These are phyloP conservation scores for Sugiyamaella grinbergsii DNA, from an alignment of 1,139 yeast genomes.

Conservation along the genomic window DNA sequence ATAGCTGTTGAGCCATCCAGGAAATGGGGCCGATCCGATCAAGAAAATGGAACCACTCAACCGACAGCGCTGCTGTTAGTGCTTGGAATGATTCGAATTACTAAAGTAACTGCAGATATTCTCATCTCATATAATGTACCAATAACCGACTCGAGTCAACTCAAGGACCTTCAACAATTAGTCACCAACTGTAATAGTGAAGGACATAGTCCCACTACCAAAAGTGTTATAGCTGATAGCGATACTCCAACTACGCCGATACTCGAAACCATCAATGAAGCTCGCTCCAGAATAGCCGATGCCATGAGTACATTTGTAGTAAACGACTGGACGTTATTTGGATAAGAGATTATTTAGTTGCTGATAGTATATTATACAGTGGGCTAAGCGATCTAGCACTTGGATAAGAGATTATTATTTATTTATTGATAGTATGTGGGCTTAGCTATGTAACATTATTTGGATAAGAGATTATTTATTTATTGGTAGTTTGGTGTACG, in stretches of 20 bases:
- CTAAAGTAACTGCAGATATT: conserved; percentile 59
- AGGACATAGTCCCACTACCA: conserved; percentile 7
- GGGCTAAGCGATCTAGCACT: no score
- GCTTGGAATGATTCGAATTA: conserved; percentile 56
- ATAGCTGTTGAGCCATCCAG: conserved; percentile 45
- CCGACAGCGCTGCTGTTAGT: conserved; percentile 40
- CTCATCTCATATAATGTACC: conserved; percentile 64
- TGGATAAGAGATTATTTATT: no score
- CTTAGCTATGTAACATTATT: no score
- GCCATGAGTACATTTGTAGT: conserved; percentile 10
- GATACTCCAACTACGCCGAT: conserved; percentile 2
- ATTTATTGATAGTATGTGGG: no score
- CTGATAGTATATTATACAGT: no score
- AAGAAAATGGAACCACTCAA: conserved; percentile 6
- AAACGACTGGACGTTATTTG: conserved; percentile 15
- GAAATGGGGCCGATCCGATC: conserved; percentile 54
- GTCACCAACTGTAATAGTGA: conserved; percentile 2
- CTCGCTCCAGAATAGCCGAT: conserved; percentile 10
- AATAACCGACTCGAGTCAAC: conserved; percentile 1
- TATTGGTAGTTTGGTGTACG: no score
- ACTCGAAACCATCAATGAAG: conserved; percentile 6
- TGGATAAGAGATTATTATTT: no score
- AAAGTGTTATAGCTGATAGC: neutral
- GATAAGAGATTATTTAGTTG: conserved; percentile 1
- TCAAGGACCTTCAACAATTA: conserved; percentile 9